Percentiles rank a stretch among this genome's conserved stretches.
phyloP scores from a whole-genome alignment of 73 alveolate species.

The Durusdinium trenchii region DNA sequence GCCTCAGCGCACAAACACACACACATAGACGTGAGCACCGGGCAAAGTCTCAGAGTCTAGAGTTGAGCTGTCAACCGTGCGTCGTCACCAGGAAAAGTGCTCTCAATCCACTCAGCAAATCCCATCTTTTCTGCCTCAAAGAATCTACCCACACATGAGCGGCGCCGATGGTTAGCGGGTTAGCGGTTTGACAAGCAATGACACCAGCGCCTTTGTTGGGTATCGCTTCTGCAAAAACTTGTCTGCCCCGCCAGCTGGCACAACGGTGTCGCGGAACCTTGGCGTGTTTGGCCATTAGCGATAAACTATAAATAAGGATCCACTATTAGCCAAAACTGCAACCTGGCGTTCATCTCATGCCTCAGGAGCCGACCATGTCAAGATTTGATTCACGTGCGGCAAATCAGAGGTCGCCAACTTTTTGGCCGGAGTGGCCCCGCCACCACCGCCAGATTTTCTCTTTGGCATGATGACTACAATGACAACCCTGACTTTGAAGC shows the following conservation, averaged over 20 bases:
- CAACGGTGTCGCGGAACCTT: neutral
- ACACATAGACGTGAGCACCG: neutral
- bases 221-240: neutral
- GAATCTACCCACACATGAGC: too few species aligned
- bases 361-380: neutral
- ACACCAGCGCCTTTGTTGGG: neutral
- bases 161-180: too few species aligned
- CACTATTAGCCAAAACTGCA: too few species aligned
- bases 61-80: neutral
- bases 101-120: neutral
- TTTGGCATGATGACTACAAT: neutral
- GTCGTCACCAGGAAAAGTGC: neutral
- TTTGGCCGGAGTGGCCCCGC: too few species aligned
- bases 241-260: neutral
- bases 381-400: neutral
- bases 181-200: neutral
- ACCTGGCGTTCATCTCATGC: too few species aligned
- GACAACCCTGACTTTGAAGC: neutral
- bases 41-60: neutral
- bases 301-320: too few species aligned
- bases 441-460: neutral
- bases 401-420: neutral
- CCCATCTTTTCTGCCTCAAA: neutral
- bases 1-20: neutral
- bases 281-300: neutral